Percentiles rank a stretch among this genome's conserved stretches.
phyloP scores from a whole-genome alignment of 139 green algal genomes.

The Zygnema circumcarinatum region DNA sequence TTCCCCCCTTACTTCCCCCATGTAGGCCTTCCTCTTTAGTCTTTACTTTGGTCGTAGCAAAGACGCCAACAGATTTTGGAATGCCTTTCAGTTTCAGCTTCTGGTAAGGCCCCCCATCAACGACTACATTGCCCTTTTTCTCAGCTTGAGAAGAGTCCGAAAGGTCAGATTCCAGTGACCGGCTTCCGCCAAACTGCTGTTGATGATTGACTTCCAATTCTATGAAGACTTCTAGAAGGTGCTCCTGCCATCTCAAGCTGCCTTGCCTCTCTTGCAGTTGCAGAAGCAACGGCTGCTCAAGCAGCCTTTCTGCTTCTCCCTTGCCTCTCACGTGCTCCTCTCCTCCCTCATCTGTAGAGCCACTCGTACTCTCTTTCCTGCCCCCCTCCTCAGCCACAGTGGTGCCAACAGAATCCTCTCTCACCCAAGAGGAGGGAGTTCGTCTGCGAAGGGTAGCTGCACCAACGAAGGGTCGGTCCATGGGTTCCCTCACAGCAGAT shows the following conservation, averaged over 20 bases:
- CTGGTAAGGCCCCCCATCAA: too few relatives aligned
- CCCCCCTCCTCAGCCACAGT: not conserved
- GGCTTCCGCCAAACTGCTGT: not conserved
- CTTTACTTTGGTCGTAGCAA: not conserved
- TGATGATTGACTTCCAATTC: not conserved
- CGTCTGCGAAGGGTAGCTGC: not conserved
- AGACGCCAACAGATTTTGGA: not conserved
- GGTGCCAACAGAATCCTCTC: not conserved
- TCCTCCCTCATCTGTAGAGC: not conserved
- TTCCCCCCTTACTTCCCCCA: not conserved
- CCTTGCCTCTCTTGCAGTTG: conserved; percentile 6
- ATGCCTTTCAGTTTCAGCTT: not conserved
- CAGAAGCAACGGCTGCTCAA: conserved; percentile 9
- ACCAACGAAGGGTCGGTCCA: not conserved
- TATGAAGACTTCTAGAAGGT: conserved; percentile 21
- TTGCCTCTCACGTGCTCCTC: not conserved
- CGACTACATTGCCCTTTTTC: too few relatives aligned
- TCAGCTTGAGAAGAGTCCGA: too few relatives aligned
- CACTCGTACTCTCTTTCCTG: not conserved
- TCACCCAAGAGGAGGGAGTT: not conserved
- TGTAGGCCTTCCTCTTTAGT: not conserved
- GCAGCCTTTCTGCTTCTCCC: not conserved
- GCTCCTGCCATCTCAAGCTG: conserved; percentile 1
- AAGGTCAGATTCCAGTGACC: not conserved
- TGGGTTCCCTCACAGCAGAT: not conserved